Evolutionary conservation across 2,329 filamentous ascomycete genomes (phyloP).

Genomic region (Canariomyces notabilis): DNA sequence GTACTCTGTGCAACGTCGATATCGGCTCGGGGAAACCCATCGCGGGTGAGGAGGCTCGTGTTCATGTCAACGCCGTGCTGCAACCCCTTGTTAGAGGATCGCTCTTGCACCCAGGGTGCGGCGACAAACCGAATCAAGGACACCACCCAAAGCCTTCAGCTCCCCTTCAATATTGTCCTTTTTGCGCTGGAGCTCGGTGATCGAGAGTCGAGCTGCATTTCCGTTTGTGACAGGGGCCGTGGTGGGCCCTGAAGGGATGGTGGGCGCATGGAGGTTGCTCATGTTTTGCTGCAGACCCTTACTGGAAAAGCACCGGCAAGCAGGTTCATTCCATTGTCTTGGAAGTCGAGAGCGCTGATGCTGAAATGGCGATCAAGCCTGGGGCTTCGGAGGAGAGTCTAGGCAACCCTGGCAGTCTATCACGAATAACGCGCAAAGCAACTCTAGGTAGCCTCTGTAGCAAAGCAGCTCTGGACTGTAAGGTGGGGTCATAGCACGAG

Average conservation of each 20-base stretch:
- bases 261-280: slow-evolving; percentile 55
- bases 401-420: slow-evolving; percentile 18
- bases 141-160: slow-evolving; percentile 74
- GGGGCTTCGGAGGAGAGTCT: slow-evolving; percentile 2
- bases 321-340: slow-evolving; percentile 11
- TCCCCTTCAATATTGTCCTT: slow-evolving; percentile 84
- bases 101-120: slow-evolving; percentile 1
- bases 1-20: slow-evolving; percentile 92
- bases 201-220: slow-evolving; percentile 58
- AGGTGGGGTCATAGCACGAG: slow-evolving; percentile 17
- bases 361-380: not conserved
- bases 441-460: slow-evolving; percentile 1
- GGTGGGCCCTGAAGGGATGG: slow-evolving; percentile 68
- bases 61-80: slow-evolving; percentile 93
- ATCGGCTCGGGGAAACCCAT: slow-evolving; percentile 89
- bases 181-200: slow-evolving; percentile 74
- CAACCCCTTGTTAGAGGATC: slow-evolving; percentile 10
- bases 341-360: slow-evolving; percentile 1
- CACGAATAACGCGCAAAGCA: slow-evolving; percentile 24
- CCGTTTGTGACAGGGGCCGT: slow-evolving; percentile 58
- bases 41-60: slow-evolving; percentile 76
- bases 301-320: not conserved
- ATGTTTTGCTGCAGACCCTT: slow-evolving; percentile 40
- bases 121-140: slow-evolving; percentile 74
- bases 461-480: slow-evolving; percentile 14